A percentile compares a stretch with the other conserved stretches of the same genome.
These are phyloP conservation scores for Calonectria pseudoturangicola DNA, from an alignment of 2,329 filamentous ascomycete genomes.

Conservation along the genomic window DNA sequence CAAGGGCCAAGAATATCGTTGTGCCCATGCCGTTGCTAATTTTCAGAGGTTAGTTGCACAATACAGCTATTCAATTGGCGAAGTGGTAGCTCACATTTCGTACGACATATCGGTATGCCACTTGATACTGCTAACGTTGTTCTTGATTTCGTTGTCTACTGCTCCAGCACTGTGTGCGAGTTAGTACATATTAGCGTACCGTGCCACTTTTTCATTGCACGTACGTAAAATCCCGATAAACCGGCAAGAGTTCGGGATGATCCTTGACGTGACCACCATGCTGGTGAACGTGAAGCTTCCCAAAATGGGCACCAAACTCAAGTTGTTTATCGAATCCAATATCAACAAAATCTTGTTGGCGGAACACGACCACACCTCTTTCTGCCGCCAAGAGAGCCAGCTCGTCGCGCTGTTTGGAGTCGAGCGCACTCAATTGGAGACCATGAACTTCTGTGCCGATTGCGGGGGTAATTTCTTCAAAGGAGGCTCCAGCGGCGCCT, in stretches of 20 bases:
- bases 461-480: slow-evolving; percentile 47
- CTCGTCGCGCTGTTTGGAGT: slow-evolving; percentile 63
- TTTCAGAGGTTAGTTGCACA: neutral
- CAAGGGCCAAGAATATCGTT: slow-evolving; percentile 57
- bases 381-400: slow-evolving; percentile 64
- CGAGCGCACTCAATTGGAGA: slow-evolving; percentile 63
- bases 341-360: slow-evolving; percentile 59
- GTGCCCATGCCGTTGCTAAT: slow-evolving; percentile 54
- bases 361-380: slow-evolving; percentile 62
- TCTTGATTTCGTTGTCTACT: slow-evolving; percentile 41
- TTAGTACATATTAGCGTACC: neutral
- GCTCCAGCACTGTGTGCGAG: slow-evolving; percentile 27
- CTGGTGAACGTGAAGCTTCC: slow-evolving; percentile 61
- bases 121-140: slow-evolving; percentile 57
- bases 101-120: slow-evolving; percentile 66
- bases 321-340: slow-evolving; percentile 62
- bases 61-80: slow-evolving; percentile 55
- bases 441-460: slow-evolving; percentile 65
- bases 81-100: slow-evolving; percentile 54
- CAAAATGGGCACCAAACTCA: slow-evolving; percentile 62
- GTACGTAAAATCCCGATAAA: slow-evolving; percentile 39
- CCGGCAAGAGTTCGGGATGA: neutral
- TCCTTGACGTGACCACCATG: slow-evolving; percentile 41
- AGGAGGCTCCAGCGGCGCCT: slow-evolving; percentile 35
- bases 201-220: neutral